phyloP scores from a whole-genome alignment of 2,329 filamentous ascomycete genomes.

The Lachnellula hyalina region DNA sequence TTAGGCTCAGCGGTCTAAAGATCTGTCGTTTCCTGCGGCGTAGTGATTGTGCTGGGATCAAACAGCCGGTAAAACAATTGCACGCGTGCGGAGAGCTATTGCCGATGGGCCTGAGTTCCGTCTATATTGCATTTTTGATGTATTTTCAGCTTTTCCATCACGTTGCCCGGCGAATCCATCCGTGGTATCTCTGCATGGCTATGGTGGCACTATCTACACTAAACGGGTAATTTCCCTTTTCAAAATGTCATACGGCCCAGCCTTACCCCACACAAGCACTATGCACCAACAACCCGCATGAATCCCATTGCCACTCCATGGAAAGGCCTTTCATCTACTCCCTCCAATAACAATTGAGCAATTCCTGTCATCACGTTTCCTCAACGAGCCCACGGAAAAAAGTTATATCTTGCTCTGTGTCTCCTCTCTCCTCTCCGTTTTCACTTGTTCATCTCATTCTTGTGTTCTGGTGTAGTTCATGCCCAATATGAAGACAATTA shows the following conservation, averaged over 20 bases:
- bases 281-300: slow-evolving; percentile 6
- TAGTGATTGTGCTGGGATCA: not conserved
- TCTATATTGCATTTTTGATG: slow-evolving; percentile 15
- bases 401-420: slow-evolving; percentile 6
- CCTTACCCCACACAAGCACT: slow-evolving; percentile 1
- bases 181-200: slow-evolving; percentile 5
- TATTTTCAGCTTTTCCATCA: slow-evolving; percentile 7
- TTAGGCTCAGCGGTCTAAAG: not conserved
- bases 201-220: slow-evolving; percentile 3
- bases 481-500: slow-evolving; percentile 24
- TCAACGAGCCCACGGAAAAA: slow-evolving; percentile 11
- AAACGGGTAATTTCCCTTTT: slow-evolving; percentile 15
- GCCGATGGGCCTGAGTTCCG: slow-evolving; percentile 16
- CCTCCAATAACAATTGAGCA: slow-evolving; percentile 13
- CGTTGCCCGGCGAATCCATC: slow-evolving; percentile 12
- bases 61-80: slow-evolving; percentile 15
- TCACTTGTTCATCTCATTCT: slow-evolving; percentile 4
- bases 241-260: not conserved
- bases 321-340: slow-evolving; percentile 9
- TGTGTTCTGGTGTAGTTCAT: slow-evolving; percentile 11
- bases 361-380: slow-evolving; percentile 6
- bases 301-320: slow-evolving; percentile 3
- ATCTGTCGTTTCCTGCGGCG: not conserved
- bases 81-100: slow-evolving; percentile 17
- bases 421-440: slow-evolving; percentile 3